Evolutionary conservation across 768 basidiomycete species (phyloP).

Genomic region (Suillus subaureus): DNA sequence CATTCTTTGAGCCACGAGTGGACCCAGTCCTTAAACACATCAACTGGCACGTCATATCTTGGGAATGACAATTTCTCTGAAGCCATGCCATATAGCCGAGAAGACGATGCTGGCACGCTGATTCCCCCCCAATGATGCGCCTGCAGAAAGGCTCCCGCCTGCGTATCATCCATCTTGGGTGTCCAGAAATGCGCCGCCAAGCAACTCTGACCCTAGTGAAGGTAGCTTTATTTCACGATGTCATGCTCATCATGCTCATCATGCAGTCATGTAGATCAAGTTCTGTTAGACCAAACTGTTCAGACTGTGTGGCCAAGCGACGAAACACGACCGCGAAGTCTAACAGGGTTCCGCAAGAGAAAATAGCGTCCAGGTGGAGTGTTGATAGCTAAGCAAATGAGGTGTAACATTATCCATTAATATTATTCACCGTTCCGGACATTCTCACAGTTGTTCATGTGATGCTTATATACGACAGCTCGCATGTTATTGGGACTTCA

Average conservation of each 20-base stretch:
- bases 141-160: neutral
- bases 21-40: neutral
- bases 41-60: neutral
- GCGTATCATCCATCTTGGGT: constrained; percentile 3
- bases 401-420: neutral
- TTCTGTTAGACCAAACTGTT: too few species aligned
- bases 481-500: neutral
- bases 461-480: neutral
- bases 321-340: neutral
- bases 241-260: neutral
- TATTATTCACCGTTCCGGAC: neutral
- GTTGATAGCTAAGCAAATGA: neutral
- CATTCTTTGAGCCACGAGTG: neutral
- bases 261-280: neutral
- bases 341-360: neutral
- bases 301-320: neutral
- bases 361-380: neutral
- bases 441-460: neutral
- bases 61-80: neutral
- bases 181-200: neutral
- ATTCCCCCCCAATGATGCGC: neutral
- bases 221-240: neutral
- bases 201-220: neutral
- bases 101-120: constrained; percentile 3
- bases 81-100: neutral